Evolutionary conservation across 1,139 yeast species (phyloP), one percentile per base, ranked within the genome.

Genomic region (Lodderomyces oxycetoniae): DNA sequence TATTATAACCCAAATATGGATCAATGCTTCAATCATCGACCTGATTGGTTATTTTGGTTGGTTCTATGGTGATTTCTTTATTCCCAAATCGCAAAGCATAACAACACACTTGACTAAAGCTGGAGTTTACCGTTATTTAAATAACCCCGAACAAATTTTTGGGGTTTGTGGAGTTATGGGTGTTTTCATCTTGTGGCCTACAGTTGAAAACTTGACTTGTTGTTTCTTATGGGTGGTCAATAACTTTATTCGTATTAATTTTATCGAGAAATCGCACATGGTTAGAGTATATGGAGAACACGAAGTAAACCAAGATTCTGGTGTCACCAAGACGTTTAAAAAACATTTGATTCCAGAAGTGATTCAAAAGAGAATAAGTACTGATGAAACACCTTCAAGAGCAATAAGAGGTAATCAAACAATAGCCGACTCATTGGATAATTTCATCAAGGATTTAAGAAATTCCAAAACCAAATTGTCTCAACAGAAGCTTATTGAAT

Each of bases 121-220:
- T 21, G 95, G 95, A 35, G 86, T 85, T 34, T 86, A 85, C 55
- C 74, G 94, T 47, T 85, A 84, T 54, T 67, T 85, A 52, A 86
- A 85, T 53, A 84, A 85, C 50, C 95, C 95, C 5, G 95, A 85
- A 54, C 82, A 88, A 47, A 61, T 85, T 15, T 73, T 85, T 44
- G 94, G 94, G 14, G 80, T 81, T 37, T 79, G 89, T 47, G 94
- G 94, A 14, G 75, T 83, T 26, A 83, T 89, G 89, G 95, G 94
- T 13, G 62, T 79, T 12, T 77, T 80, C 2, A 56, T 85, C 34
- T 73, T 84, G 38, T 65, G 79, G 33, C 81, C 84, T 35, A 71
- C 81, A 4, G 57, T 63, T 31, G 74, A 77, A 44, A 78, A 81
- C 37, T 49, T 69, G 35, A 51, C 69, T 12, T 58, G 83, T 36